Evolutionary conservation across 345 rosid genomes (phyloP).

Genomic region (Syzygium aqueum): DNA sequence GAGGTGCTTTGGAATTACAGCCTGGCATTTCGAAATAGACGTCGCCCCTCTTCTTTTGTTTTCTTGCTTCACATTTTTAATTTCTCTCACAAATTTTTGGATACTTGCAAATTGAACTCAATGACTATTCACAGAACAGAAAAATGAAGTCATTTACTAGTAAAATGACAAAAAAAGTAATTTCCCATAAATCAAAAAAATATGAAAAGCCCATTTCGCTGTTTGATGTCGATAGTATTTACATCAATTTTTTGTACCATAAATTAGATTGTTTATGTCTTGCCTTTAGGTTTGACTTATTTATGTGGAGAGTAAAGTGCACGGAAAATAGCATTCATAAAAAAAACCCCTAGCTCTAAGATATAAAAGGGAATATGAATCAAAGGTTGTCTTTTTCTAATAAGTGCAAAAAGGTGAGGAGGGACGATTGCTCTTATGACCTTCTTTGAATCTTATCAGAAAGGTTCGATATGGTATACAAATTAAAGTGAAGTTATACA

Average conservation of each 20-base stretch:
- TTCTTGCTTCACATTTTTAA: background rate
- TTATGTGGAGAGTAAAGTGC: background rate
- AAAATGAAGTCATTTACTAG: background rate
- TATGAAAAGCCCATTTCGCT: background rate
- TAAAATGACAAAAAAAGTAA: background rate
- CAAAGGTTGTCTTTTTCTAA: background rate
- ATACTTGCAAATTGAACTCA: background rate
- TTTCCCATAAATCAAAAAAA: background rate
- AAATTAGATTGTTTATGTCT: background rate
- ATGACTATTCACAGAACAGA: background rate
- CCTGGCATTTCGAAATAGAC: constrained; percentile 19
- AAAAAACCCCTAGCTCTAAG: background rate
- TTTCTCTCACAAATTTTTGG: background rate
- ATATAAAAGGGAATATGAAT: background rate
- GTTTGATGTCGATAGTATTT: background rate
- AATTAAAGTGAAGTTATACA: background rate
- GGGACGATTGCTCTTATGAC: background rate
- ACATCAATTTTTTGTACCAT: background rate
- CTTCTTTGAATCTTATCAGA: background rate
- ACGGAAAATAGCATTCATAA: background rate
- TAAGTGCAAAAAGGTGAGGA: background rate
- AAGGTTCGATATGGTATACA: accelerated
- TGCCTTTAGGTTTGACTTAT: background rate
- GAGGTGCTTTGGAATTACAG: constrained; percentile 1
- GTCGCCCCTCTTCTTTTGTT: background rate